These are phyloP conservation scores for Drosera capensis DNA, from an alignment of 148 eudicot species.

Conservation along the genomic window DNA sequence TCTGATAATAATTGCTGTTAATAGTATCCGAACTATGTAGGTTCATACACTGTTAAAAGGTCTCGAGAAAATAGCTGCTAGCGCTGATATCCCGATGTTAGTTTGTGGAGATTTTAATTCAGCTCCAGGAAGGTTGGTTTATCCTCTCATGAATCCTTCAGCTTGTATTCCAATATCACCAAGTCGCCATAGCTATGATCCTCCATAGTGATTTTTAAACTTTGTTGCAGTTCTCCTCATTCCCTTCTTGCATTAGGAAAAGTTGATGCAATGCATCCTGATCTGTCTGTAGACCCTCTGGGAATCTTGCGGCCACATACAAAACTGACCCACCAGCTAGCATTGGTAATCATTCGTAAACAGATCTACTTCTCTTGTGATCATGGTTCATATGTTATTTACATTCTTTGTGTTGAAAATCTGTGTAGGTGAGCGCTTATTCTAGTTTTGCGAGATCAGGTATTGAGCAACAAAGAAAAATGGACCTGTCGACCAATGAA, in stretches of 20 bases:
- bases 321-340: conserved; percentile 44
- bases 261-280: conserved; percentile 48
- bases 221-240: conserved; percentile 52
- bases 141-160: conserved; percentile 1
- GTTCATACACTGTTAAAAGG: conserved; percentile 90
- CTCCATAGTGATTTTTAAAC: background rate
- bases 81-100: conserved; percentile 83
- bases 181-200: background rate
- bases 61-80: conserved; percentile 80
- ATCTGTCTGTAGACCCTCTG: conserved; percentile 42
- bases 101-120: conserved; percentile 92
- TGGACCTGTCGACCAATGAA: conserved; percentile 80
- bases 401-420: background rate
- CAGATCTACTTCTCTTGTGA: no score
- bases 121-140: conserved; percentile 66
- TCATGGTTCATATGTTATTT: no score
- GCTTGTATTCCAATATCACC: background rate
- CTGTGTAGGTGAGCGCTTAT: conserved; percentile 83
- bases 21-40: conserved; percentile 15
- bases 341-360: no score
- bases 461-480: conserved; percentile 70
- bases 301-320: conserved; percentile 40
- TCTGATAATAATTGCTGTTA: background rate
- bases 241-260: conserved; percentile 56
- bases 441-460: conserved; percentile 78